Base-by-base conservation (phyloP, 495 filamentous ascomycete genomes). In the Tetracladium setigerum region DNA sequence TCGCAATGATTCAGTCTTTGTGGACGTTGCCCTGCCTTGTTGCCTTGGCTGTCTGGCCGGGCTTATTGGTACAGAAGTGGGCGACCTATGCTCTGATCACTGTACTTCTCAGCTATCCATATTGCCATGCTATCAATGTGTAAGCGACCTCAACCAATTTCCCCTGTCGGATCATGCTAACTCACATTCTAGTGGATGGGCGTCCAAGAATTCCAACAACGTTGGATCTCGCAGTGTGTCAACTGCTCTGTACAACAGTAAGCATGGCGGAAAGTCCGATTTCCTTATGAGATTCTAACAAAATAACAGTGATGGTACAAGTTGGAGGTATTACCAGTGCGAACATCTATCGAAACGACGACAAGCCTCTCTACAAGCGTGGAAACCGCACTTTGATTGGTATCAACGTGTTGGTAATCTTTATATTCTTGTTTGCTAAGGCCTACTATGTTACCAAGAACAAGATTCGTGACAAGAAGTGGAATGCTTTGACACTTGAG, bases 231-330 rank as follows among this genome's bases (percentile, higher is more conserved):
- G 39, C 46, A 50, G 27, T 18, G 46, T 24, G 24, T 44, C 17
- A 9, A 4, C 41, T 32, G 37, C 24, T n/a, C 11, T 48, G 2
- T 37, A 90, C 62, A 89, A 89, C 64, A 87, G 38, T 65, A 63
- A 36, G 63, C 83, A n/a, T n/a, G n/a, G n/a, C n/a, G n/a, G n/a
- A n/a, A n/a, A n/a, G n/a, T n/a, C n/a, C n/a, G n/a, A 39, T 86
- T 84, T 51, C 72, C 72, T 5, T 62, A 68, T 14, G 54, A 73
- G n/a, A n/a, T n/a, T n/a, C n/a, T n/a, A n/a, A n/a, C n/a, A n/a
- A n/a, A n/a, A n/a, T n/a, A n/a, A n/a, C n/a, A 5, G 7, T 88
- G 82, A 70, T 64, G 27, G 78, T 85, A 3, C 83, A 88, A 56
- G 67, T 71, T 0, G 72, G 73, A 19, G 78, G 67, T n/a, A 81